Evolutionary conservation across 345 rosid species (phyloP).

Genomic region (Salix exigua): DNA sequence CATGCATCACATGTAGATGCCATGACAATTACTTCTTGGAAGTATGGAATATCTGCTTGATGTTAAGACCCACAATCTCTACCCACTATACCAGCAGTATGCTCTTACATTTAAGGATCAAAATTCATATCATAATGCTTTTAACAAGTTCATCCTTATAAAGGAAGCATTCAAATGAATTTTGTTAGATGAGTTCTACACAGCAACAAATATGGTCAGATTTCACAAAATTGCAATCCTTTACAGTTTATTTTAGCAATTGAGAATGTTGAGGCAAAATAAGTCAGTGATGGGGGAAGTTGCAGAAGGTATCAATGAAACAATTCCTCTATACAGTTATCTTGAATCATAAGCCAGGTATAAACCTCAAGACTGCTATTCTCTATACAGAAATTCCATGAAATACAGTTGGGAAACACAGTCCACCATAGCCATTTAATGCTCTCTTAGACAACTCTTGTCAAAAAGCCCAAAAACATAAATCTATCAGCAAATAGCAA

Average conservation of each 20-base stretch:
- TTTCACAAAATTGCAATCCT: background rate
- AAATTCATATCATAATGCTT: background rate
- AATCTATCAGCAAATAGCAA: background rate
- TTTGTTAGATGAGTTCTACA: background rate
- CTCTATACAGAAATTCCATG: background rate
- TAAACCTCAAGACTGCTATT: background rate
- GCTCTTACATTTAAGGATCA: background rate
- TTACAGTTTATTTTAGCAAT: background rate
- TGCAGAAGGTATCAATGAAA: background rate
- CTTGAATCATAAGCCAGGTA: too few relatives aligned
- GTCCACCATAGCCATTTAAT: too few relatives aligned
- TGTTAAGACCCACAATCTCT: slow-evolving; percentile 30
- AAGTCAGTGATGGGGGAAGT: too few relatives aligned
- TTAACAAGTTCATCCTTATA: background rate
- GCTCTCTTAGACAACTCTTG: too few relatives aligned
- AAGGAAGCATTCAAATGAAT: background rate
- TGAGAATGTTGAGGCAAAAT: background rate
- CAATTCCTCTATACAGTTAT: background rate
- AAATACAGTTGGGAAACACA: background rate
- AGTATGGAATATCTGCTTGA: slow-evolving; percentile 76
- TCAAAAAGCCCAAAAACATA: too few relatives aligned
- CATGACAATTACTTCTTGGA: slow-evolving; percentile 97
- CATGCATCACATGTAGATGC: slow-evolving; percentile 86
- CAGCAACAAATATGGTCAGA: background rate
- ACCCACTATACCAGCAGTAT: background rate